Evolutionary conservation across 805 yeast species (phyloP), one percentile per base, ranked within the genome.

Genomic region (Candida parachauliodes): DNA sequence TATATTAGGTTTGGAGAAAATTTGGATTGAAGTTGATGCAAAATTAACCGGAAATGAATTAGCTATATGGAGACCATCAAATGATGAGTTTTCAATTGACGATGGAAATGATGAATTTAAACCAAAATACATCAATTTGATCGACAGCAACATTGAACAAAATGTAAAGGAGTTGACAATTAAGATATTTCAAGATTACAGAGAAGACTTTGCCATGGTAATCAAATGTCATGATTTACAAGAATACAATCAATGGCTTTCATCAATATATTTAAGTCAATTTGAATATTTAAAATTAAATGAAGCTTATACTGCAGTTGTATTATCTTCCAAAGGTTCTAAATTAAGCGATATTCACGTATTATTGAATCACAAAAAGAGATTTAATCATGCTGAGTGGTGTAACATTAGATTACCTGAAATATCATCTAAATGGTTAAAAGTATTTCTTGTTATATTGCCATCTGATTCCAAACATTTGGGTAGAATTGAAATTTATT

Each of bases 231-330:
- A 40, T 30, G 43, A 39, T 14, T 29, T 40, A 2, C 37, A 37
- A 8, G 67, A 60, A 16, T 48, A 55, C 38, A 39, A 45, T 30
- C 46, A 43, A 34, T 72, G 77, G 76, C 59, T 75, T 14, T 59
- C 78, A 1, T 74, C 79, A 3, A 53, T 80, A 24, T 59, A 70
- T 34, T 54, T 81, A 32, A 59, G 81, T n/a, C 74, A 71, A 45
- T 81, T 63, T 50, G 88, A 81, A 55, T 72, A 63, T 47, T 65
- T 68, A 14, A 70, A 74, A 33, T 60, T 81, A 37, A 79, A 75
- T 49, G 83, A 79, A 55, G 71, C 79, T 15, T 81, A 74, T 50
- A 79, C 86, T 0, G 88, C 84, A 5, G 83, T 79, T 2, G 57
- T 80, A 23, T 55, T 81, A 23, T 74, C 83, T 7, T 57, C 76